These are phyloP conservation scores for Rhizoclosmatium globosum DNA, from an alignment of 192 early-diverging fungal species.

Conservation along the genomic window DNA sequence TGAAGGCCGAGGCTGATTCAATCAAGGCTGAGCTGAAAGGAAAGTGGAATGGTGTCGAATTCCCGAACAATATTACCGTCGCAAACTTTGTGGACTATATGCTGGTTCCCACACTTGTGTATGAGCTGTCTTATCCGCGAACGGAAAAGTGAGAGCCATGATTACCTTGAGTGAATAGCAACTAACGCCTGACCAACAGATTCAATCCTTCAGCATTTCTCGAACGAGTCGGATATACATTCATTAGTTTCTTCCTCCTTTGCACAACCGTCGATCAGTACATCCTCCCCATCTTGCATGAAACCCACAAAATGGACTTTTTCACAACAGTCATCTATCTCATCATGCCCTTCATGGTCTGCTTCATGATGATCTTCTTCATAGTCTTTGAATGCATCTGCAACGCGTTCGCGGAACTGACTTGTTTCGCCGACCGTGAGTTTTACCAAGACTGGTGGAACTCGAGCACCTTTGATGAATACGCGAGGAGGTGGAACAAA, in stretches of 20 bases:
- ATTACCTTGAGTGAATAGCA: neutral
- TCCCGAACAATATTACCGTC: constrained; percentile 84
- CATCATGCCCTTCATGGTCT: constrained; percentile 89
- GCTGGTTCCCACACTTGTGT: constrained; percentile 89
- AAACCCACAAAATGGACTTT: constrained; percentile 63
- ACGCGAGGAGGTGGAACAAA: constrained; percentile 97
- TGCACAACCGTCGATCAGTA: constrained; percentile 88
- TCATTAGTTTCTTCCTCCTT: constrained; percentile 82
- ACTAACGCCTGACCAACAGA: constrained; percentile 41
- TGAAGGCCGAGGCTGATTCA: constrained; percentile 45
- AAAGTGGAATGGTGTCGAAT: constrained; percentile 57
- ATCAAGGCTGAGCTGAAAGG: constrained; percentile 31
- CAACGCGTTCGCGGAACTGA: constrained; percentile 96
- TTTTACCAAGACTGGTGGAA: constrained; percentile 99
- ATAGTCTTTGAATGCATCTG: constrained; percentile 97
- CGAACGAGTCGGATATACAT: constrained; percentile 80
- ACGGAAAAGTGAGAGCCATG: constrained; percentile 66
- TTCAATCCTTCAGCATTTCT: constrained; percentile 90
- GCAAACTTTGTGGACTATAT: constrained; percentile 88
- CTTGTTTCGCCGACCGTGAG: constrained; percentile 92
- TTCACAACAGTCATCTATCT: constrained; percentile 66
- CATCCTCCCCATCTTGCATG: constrained; percentile 81
- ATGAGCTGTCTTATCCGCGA: constrained; percentile 92
- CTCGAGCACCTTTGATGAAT: constrained; percentile 87
- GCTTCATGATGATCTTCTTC: constrained; percentile 91